Evolutionary conservation across 2,329 filamentous ascomycete species (phyloP), one percentile per base, ranked within the genome.

Genomic region (Didymosphaeria variabile): DNA sequence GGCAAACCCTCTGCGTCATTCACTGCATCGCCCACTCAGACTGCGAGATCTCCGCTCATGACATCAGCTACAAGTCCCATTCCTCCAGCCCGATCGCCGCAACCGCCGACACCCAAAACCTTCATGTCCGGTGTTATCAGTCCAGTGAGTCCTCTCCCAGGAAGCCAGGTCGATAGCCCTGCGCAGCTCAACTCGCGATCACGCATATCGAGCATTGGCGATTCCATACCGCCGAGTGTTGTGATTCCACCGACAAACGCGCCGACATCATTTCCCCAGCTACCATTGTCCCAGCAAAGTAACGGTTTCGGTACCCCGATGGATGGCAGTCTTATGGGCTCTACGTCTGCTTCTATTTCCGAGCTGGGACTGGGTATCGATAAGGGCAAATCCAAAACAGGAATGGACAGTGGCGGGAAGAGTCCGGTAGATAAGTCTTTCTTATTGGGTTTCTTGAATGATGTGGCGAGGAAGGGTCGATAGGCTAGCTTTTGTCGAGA

Each of bases 381-480:
- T n/a, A 64, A 60, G 32, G 60, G 51, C 17, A 61, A 62, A 40
- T 55, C 34, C 2, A 53, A 55, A 34, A 47, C 42, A 19, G 47
- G 46, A 13, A 23, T 50, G 23, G 72, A 67, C 3, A 51, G 19
- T 32, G 17, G 36, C 21, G 70, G 67, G 12, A 77, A 72, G 59
- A 77, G 71, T 52, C 86, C 91, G 0, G 90, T 87, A 0, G 89
- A 95, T 67, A 90, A 91, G 72, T 89, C 84, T 17, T 95, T 95
- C 70, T 79, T 96, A 72, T 82, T 95, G 55, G 90, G 87, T 10
- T 95, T 93, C 73, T 79, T 96, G 69, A 87, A 92, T 65, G 82
- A 82, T 59, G 82, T 85, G 36, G 75, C 75, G 26, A 67, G 69
- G 59, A 62, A 71, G 26, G 75, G 73, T 26, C 65, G 74, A 10